Conservation (phyloP, 257 asterid genomes). For the Perilla frutescens region DNA sequence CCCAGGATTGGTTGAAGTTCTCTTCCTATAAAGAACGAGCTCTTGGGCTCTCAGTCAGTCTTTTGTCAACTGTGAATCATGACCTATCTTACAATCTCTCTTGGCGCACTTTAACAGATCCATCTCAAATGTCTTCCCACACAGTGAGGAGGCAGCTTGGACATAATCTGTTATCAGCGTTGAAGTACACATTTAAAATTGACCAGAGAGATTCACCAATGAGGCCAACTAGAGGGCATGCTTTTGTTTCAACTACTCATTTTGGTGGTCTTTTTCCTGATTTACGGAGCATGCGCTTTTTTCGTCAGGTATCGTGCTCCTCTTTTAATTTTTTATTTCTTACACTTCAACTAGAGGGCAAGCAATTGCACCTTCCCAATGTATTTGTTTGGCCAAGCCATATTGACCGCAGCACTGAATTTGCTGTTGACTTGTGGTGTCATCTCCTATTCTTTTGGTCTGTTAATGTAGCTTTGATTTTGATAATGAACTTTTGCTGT, state of each 20-base stretch:
- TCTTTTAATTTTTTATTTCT: slow-evolving; percentile 1
- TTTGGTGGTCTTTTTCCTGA: slow-evolving; percentile 92
- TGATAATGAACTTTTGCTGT: not conserved
- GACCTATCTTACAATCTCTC: slow-evolving; percentile 79
- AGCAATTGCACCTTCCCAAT: slow-evolving; percentile 22
- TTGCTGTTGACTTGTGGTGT: not conserved
- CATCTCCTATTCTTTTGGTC: slow-evolving; percentile 1
- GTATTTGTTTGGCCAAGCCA: slow-evolving; percentile 22
- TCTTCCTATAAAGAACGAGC: slow-evolving; percentile 87
- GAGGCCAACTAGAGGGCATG: slow-evolving; percentile 90
- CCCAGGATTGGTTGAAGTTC: slow-evolving; percentile 95
- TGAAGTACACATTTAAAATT: slow-evolving; percentile 77
- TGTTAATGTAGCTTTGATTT: slow-evolving; percentile 8
- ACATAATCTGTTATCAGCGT: slow-evolving; percentile 74
- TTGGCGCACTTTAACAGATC: slow-evolving; percentile 89
- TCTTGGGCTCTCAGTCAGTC: slow-evolving; percentile 77
- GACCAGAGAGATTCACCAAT: slow-evolving; percentile 78
- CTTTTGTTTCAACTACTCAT: slow-evolving; percentile 82
- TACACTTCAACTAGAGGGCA: not conserved
- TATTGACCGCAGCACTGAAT: slow-evolving; percentile 11
- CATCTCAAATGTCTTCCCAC: slow-evolving; percentile 83
- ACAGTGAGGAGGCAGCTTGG: slow-evolving; percentile 98
- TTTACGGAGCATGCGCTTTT: slow-evolving; percentile 71
- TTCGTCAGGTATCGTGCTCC: slow-evolving; percentile 76
- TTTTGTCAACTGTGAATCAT: slow-evolving; percentile 71